Evolutionary conservation across 345 rosid species (phyloP).

Genomic region (Eutrema japonicum): DNA sequence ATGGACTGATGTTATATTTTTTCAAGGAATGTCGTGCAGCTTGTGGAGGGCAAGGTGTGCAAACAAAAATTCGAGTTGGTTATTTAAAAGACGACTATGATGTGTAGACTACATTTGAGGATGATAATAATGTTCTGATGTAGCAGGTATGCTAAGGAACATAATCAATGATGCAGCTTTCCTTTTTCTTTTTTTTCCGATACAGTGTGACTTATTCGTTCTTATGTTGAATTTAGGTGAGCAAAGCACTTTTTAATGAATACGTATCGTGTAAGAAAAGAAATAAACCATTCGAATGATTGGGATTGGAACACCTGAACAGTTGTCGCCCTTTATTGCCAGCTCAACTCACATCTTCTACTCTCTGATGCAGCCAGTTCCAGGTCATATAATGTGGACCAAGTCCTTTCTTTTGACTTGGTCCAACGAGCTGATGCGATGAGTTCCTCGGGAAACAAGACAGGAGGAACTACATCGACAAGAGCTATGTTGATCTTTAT

Average conservation of each 20-base stretch:
- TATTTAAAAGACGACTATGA: conserved; percentile 71
- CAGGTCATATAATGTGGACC: too few species aligned
- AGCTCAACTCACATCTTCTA: too few species aligned
- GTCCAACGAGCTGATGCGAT: conserved; percentile 42
- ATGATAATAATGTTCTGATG: conserved; percentile 90
- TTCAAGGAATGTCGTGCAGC: conserved; percentile 96
- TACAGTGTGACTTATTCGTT: not conserved
- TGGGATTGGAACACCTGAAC: conserved; percentile 89
- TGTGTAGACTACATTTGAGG: conserved; percentile 53
- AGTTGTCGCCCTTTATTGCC: conserved; percentile 65
- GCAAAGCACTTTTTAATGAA: conserved; percentile 85
- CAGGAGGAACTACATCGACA: conserved; percentile 46
- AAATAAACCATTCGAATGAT: conserved; percentile 65
- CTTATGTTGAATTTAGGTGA: conserved; percentile 54
- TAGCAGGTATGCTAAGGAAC: conserved; percentile 67
- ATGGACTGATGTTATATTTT: not conserved
- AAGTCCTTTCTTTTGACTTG: conserved; percentile 57
- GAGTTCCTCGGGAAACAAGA: conserved; percentile 41
- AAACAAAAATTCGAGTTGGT: conserved; percentile 87
- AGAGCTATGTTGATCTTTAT: conserved; percentile 58
- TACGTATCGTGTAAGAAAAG: conserved; percentile 65
- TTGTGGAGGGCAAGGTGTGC: conserved; percentile 93
- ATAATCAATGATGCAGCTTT: not conserved
- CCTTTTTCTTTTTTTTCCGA: not conserved
- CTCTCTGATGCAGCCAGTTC: too few species aligned